Evolutionary conservation across 768 basidiomycete genomes (phyloP), one percentile per base, ranked within the genome.

Genomic region (Psilocybe sp.): DNA sequence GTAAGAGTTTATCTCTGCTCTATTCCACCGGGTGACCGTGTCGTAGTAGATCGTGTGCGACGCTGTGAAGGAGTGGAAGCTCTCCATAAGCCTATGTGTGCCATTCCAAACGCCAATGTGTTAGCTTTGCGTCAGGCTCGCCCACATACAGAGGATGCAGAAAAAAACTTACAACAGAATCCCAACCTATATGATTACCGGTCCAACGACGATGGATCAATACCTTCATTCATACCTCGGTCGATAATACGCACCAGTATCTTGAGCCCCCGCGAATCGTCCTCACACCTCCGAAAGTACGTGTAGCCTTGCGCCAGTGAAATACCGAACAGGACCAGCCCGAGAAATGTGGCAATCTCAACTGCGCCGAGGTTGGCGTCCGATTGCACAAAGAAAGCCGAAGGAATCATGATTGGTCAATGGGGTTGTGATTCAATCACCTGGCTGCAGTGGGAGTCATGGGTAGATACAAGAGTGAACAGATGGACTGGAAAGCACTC

Each of bases 21-120:
- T 41, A 35, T 51, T 52, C 40, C 43, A 55, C 11, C 54, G 49
- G 10, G 54, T 47, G 0, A 59, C 50, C 19, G 57, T 59, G n/a
- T 59, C 57, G 37, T 54, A 59, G 47, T 55, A 59, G 13, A 59
- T 53, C 3, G 54, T 52, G 15, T 59, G 57, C 8, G 54, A 51
- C 19, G 57, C 54, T 28, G 54, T 59, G 41, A 55, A 55, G 0
- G 54, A 59, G 15, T 55, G 54, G 34, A 51, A 59, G 15, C 50
- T 32, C 33, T 54, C 57, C 40, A 59, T 44, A n/a, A 53, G 41
- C 13, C 54, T 53, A 38, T 28, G 23, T 28, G 23, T 28, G 23
- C 23, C 23, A 28, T 28, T 7, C 23, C 23, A 28, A 28, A 28
- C 7, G 4, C 23, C 23, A 28, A 28, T 3, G 23, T 28, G 23